phyloP scores from a whole-genome alignment of 208 protist species.

The Leishmania braziliensis region DNA sequence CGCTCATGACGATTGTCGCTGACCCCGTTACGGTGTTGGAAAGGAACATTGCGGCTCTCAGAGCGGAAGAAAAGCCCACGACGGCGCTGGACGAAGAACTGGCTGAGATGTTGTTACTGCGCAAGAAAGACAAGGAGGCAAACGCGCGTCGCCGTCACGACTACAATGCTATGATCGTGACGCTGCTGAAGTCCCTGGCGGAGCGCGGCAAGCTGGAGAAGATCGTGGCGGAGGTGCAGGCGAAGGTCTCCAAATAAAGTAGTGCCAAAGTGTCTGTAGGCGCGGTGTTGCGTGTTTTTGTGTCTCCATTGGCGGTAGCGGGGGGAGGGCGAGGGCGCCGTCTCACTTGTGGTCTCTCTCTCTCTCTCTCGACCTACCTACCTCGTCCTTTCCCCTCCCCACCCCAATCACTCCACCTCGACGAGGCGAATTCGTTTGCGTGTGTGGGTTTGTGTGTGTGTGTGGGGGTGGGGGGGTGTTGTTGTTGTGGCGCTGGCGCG shows the following conservation, averaged over 20 bases:
- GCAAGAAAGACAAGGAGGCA: conserved; percentile 75
- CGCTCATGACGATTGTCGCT: conserved; percentile 95
- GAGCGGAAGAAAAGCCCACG: conserved; percentile 52
- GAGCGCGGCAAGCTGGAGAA: conserved; percentile 88
- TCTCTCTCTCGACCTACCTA: too few relatives aligned
- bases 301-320: not conserved
- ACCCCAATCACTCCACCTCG: not conserved
- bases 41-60: conserved; percentile 57
- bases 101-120: conserved; percentile 44
- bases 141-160: conserved; percentile 97
- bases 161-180: conserved; percentile 96
- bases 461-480: too few relatives aligned
- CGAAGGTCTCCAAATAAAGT: conserved; percentile 9
- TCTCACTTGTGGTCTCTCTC: not conserved
- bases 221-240: conserved; percentile 41
- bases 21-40: conserved; percentile 80
- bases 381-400: not conserved
- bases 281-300: not conserved
- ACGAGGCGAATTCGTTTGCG: not conserved
- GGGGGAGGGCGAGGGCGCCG: not conserved
- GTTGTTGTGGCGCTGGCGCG: not conserved
- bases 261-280: not conserved
- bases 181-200: conserved; percentile 93
- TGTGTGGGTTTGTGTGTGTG: not conserved
- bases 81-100: conserved; percentile 65